Evolutionary conservation across 1,284 basidiomycete genomes (phyloP).

Genomic region (Marasmius oreades): DNA sequence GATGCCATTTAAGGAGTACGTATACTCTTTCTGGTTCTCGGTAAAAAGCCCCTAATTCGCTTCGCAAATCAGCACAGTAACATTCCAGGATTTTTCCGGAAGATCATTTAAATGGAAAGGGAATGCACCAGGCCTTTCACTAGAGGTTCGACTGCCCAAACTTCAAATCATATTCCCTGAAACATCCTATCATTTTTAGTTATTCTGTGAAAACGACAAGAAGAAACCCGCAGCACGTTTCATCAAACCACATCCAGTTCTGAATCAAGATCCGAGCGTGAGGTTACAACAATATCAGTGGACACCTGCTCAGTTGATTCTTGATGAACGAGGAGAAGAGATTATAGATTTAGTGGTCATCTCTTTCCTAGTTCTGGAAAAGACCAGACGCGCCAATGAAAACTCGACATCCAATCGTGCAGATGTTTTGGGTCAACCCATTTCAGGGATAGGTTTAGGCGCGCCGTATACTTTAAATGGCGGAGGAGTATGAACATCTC

Average conservation of each 20-base stretch:
- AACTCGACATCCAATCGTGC: conserved; percentile 18
- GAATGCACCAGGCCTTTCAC: conserved; percentile 29
- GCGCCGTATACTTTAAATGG: neutral
- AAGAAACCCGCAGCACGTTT: conserved; percentile 34
- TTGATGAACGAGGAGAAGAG: conserved; percentile 30
- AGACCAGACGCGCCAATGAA: conserved; percentile 23
- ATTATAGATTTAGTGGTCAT: conserved; percentile 34
- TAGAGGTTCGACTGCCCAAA: conserved; percentile 28
- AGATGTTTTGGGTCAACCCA: conserved; percentile 4
- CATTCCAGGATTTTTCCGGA: conserved; percentile 33
- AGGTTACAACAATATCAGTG: conserved; percentile 16
- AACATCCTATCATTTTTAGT: conserved; percentile 21
- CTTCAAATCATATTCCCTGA: neutral
- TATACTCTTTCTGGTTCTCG: neutral
- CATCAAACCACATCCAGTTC: conserved; percentile 23
- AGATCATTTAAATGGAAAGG: conserved; percentile 40
- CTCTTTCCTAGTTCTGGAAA: conserved; percentile 40
- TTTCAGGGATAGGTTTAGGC: conserved; percentile 1
- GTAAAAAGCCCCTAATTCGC: neutral
- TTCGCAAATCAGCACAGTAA: conserved; percentile 27
- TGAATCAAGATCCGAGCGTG: conserved; percentile 14
- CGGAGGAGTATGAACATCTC: neutral
- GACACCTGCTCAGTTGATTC: conserved; percentile 27
- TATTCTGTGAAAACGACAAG: conserved; percentile 31
- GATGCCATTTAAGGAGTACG: conserved; percentile 41